Conservation (phyloP, 371 early-diverging fungal species). For the Mucor ambiguus region DNA sequence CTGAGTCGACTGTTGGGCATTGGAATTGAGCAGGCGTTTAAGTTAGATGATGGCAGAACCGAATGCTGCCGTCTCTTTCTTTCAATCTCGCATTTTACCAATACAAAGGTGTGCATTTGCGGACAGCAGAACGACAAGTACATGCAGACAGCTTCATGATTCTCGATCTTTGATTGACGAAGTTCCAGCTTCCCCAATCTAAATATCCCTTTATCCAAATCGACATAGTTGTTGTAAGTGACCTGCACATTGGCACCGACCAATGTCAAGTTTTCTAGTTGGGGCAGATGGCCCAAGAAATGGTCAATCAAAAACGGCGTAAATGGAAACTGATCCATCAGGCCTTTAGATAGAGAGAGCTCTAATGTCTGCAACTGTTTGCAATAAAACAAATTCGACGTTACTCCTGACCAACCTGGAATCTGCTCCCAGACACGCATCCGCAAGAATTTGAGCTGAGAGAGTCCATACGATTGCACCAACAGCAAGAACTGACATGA, state of each 20-base stretch:
- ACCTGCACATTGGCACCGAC: conserved; percentile 22
- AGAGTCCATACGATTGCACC: neutral
- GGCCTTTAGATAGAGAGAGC: conserved; percentile 11
- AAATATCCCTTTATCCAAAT: neutral
- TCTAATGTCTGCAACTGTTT: conserved; percentile 15
- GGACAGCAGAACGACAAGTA: conserved; percentile 21
- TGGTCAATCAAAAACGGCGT: conserved; percentile 25
- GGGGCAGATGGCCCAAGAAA: conserved; percentile 10
- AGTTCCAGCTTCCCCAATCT: conserved; percentile 5
- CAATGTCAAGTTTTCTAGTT: conserved; percentile 10
- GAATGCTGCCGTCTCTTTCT: neutral
- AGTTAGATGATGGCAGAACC: neutral
- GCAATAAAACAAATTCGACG: conserved; percentile 18
- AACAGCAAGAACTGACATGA: conserved; percentile 26
- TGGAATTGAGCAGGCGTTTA: neutral
- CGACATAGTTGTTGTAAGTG: neutral
- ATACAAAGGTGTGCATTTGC: neutral
- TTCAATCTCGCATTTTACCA: conserved; percentile 7
- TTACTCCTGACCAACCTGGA: conserved; percentile 23
- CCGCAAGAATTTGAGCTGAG: conserved; percentile 5
- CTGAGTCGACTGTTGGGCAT: neutral
- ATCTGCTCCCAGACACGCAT: conserved; percentile 24
- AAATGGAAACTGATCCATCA: conserved; percentile 19
- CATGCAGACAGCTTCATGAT: conserved; percentile 7
- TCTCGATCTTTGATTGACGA: conserved; percentile 12